phyloP scores from a whole-genome alignment of 2,329 filamentous ascomycete species.

The Aspergillus sp. region DNA sequence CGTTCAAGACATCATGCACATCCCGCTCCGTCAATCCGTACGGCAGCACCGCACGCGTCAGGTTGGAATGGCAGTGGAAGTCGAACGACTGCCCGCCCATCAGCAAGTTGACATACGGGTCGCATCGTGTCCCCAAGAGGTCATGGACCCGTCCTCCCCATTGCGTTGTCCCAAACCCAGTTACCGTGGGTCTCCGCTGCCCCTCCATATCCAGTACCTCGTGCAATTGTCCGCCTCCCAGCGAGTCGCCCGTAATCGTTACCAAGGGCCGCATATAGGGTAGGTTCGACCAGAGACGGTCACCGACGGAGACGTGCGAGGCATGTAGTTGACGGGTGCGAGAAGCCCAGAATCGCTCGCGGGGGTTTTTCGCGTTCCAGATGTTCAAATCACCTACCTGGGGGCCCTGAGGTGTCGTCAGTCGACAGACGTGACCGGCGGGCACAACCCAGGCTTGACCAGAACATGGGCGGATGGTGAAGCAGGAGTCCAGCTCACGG shows the following conservation, averaged over 20 bases:
- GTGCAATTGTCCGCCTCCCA: conserved; percentile 38
- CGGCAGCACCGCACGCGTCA: conserved; percentile 62
- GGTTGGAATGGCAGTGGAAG: conserved; percentile 77
- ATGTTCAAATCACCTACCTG: conserved; percentile 81
- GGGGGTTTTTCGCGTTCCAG: conserved; percentile 67
- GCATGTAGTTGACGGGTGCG: conserved; percentile 71
- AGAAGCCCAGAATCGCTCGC: conserved; percentile 74
- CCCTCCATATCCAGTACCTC: conserved; percentile 30
- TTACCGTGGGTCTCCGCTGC: conserved; percentile 30
- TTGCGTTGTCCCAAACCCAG: conserved; percentile 32
- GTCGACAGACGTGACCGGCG: conserved; percentile 59
- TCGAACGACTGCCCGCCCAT: conserved; percentile 65
- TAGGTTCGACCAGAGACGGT: conserved; percentile 69
- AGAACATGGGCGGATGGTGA: conserved; percentile 63
- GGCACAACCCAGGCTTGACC: conserved; percentile 65
- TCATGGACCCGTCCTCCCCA: conserved; percentile 66
- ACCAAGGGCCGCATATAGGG: conserved; percentile 68
- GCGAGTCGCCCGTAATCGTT: conserved; percentile 62
- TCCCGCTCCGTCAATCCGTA: conserved; percentile 63
- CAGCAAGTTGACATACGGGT: conserved; percentile 72
- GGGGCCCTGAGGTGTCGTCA: conserved; percentile 67
- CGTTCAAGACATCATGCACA: conserved; percentile 76
- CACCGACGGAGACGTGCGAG: conserved; percentile 61
- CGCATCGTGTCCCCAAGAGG: conserved; percentile 71
- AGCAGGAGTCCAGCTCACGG: conserved; percentile 35